phyloP scores from a whole-genome alignment of 2,329 filamentous ascomycete species.

The Passalora sequoiae region DNA sequence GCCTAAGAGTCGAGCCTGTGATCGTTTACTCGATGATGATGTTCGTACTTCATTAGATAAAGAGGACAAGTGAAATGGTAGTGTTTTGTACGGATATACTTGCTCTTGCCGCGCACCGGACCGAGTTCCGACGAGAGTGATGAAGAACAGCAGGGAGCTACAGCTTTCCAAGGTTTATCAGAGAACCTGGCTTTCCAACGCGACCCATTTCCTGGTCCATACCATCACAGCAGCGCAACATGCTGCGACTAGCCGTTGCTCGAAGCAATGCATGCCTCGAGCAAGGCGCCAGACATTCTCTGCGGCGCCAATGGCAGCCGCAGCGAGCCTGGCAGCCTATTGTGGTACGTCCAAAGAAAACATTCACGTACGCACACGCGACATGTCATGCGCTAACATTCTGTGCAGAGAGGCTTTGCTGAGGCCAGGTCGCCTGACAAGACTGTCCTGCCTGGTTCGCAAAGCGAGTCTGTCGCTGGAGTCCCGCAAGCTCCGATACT shows the following conservation, averaged over 20 bases:
- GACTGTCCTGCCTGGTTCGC: slow-evolving; percentile 32
- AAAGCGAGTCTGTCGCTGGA: slow-evolving; percentile 27
- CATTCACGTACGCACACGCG: too few relatives aligned
- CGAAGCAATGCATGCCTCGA: slow-evolving; percentile 18
- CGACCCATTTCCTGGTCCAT: too few relatives aligned
- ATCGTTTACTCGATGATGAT: too few relatives aligned
- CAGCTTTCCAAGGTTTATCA: too few relatives aligned
- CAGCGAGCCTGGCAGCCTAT: slow-evolving; percentile 10
- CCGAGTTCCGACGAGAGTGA: too few relatives aligned
- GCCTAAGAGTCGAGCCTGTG: too few relatives aligned
- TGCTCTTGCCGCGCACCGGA: too few relatives aligned
- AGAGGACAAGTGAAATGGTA: too few relatives aligned
- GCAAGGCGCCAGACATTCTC: slow-evolving; percentile 11
- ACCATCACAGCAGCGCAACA: slow-evolving; percentile 11
- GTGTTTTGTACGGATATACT: too few relatives aligned
- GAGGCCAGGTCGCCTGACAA: slow-evolving; percentile 30
- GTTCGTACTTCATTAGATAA: too few relatives aligned
- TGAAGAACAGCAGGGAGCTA: too few relatives aligned
- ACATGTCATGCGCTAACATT: background rate
- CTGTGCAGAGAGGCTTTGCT: slow-evolving; percentile 29
- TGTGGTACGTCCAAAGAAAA: slow-evolving; percentile 7
- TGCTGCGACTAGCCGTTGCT: slow-evolving; percentile 23
- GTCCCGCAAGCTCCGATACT: slow-evolving; percentile 31
- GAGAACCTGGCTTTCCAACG: too few relatives aligned
- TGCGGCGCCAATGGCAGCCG: slow-evolving; percentile 16